These are phyloP conservation scores for Rhodamnia argentea DNA, from an alignment of 345 rosid genomes.

Conservation along the genomic window DNA sequence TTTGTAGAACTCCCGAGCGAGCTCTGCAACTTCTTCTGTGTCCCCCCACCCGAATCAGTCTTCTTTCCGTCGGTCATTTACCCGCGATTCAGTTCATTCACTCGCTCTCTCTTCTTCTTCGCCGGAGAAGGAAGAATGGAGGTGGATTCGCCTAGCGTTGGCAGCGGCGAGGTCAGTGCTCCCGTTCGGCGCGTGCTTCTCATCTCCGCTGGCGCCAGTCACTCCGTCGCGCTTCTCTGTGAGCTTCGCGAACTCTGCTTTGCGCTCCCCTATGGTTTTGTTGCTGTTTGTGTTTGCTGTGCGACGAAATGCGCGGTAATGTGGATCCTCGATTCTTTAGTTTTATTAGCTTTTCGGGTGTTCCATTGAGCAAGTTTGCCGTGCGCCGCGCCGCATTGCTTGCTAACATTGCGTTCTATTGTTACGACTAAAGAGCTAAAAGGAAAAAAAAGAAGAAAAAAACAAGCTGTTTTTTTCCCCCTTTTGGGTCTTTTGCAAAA, in stretches of 20 bases:
- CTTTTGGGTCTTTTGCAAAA: not conserved
- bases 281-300: not conserved
- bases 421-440: not conserved
- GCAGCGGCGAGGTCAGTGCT: conserved; percentile 21
- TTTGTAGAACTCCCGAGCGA: not conserved
- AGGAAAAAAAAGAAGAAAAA: too few species aligned
- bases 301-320: not conserved
- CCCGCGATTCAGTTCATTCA: not conserved
- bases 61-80: not conserved
- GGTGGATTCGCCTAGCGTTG: not conserved
- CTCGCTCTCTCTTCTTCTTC: not conserved
- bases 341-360: not conserved
- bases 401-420: not conserved
- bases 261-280: not conserved
- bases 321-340: not conserved
- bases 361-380: not conserved
- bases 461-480: not conserved
- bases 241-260: conserved; percentile 3
- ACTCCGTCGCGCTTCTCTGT: conserved; percentile 92
- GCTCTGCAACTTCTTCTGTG: not conserved
- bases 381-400: not conserved
- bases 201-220: conserved; percentile 95
- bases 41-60: not conserved
- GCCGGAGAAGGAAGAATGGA: not conserved
- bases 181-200: conserved; percentile 56